Evolutionary conservation across 1,139 yeast species (phyloP), one percentile per base, ranked within the genome.

Genomic region (Barnettozyma hawaiiensis): DNA sequence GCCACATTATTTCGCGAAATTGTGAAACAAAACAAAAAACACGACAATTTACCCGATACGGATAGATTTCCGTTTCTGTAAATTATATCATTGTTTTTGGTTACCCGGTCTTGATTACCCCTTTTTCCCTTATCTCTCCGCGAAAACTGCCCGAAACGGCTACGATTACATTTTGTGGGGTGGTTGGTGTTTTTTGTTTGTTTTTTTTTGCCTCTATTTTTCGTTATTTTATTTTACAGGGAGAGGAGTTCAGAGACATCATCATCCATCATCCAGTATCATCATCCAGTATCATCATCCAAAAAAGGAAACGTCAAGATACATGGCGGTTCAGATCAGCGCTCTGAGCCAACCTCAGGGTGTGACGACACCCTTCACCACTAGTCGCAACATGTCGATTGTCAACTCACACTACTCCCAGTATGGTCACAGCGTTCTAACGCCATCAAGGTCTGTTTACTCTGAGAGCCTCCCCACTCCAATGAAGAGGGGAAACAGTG

Each of bases 331-430:
- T 10, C 37, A 32, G 27, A 20, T 12, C 19, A 37, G n/a, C 22
- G 31, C 29, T 18, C 24, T 32, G 26, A 8, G 21, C 20, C 29
- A 26, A n/a, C 16, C 21, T 16, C 28, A 14, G 7, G 20, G 22
- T 14, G 3, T 22, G 26, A 31, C 34, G 2, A 41, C 47, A 6
- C 50, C 48, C 16, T 47, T 44, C 41, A 41, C 45, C 15, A 39
- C 39, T 20, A 37, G 37, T 21, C 43, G 39, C 35, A 40, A 49
- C 26, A 49, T 55, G 39, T 42, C 52, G 44, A 54, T 56, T 23
- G 54, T 56, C 39, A 55, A 55, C 46, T 38, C 51, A 23, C 46
- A 53, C 44, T 56, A 56, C 44, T 49, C 45, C 35, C 51, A 47
- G 24, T 56, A 56, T 39, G 60, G 60, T 7, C 52, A 51, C 14